Conservation (phyloP, 1,284 basidiomycete species). For the Melampsora larici-populina region DNA sequence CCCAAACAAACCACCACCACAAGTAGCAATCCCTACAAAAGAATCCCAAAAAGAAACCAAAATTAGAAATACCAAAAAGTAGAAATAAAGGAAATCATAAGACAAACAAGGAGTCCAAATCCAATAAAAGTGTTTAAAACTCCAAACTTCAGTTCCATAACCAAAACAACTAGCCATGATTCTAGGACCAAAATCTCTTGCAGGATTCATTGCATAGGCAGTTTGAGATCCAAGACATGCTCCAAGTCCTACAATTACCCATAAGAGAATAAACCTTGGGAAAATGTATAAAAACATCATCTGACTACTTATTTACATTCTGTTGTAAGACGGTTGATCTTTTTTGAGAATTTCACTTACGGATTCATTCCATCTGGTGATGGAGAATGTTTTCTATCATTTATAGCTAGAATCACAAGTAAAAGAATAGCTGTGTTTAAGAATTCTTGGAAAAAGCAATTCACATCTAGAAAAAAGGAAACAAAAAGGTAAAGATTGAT, state of each 20-base stretch:
- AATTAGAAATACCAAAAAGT: background rate
- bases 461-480: too few relatives aligned
- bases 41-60: background rate
- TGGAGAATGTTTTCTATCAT: slow-evolving; percentile 46
- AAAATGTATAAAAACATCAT: background rate
- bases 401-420: slow-evolving; percentile 6
- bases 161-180: slow-evolving; percentile 50
- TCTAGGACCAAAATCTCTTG: slow-evolving; percentile 50
- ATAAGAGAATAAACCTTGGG: slow-evolving; percentile 45
- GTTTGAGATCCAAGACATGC: slow-evolving; percentile 51
- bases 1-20: background rate
- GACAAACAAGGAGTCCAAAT: slow-evolving; percentile 18
- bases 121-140: slow-evolving; percentile 17
- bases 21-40: background rate
- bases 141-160: slow-evolving; percentile 50
- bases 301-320: slow-evolving; percentile 46
- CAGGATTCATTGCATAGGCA: slow-evolving; percentile 51
- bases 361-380: slow-evolving; percentile 47
- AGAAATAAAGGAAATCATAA: background rate
- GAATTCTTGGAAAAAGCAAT: too few relatives aligned
- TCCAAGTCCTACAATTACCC: slow-evolving; percentile 50
- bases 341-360: slow-evolving; percentile 49
- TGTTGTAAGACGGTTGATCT: slow-evolving; percentile 43
- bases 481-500: too few relatives aligned
- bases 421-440: slow-evolving; percentile 40